Conservation (phyloP, 345 rosid genomes). For the Erucastrum elatum region DNA sequence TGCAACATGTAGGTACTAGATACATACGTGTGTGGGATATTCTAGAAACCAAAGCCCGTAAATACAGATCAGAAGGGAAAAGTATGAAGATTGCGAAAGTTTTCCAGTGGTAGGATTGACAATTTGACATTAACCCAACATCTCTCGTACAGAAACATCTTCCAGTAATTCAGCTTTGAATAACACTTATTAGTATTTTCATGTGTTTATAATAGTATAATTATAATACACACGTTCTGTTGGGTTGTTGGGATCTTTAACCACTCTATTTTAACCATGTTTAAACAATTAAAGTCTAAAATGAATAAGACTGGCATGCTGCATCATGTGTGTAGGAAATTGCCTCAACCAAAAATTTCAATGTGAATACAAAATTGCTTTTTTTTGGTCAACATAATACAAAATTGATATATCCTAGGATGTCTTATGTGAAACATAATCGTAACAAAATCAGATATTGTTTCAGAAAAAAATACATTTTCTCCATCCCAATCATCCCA, state of each 20-base stretch:
- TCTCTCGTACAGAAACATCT: neutral
- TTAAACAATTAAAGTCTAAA: neutral
- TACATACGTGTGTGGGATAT: neutral
- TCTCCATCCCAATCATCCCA: neutral
- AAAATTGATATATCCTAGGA: neutral
- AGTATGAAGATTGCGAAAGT: conserved; percentile 9
- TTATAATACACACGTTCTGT: conserved; percentile 18
- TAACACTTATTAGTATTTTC: neutral
- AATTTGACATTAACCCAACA: neutral
- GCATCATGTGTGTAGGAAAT: neutral
- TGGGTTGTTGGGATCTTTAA: conserved; percentile 40
- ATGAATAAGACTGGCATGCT: conserved; percentile 6
- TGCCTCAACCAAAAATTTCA: neutral
- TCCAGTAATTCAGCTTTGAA: conserved; percentile 19
- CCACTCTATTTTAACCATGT: conserved; percentile 33
- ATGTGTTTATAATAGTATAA: neutral
- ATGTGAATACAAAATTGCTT: neutral
- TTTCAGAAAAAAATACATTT: neutral
- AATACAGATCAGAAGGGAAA: conserved; percentile 16
- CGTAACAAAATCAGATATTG: neutral
- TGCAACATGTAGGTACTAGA: no score
- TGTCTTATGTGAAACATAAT: neutral
- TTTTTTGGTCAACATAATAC: neutral
- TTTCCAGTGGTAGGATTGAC: conserved; percentile 37
- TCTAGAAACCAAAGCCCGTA: conserved; percentile 29